These are phyloP conservation scores for Chaetomiaceae sp. DNA, from an alignment of 2,329 filamentous ascomycete species.

Conservation along the genomic window DNA sequence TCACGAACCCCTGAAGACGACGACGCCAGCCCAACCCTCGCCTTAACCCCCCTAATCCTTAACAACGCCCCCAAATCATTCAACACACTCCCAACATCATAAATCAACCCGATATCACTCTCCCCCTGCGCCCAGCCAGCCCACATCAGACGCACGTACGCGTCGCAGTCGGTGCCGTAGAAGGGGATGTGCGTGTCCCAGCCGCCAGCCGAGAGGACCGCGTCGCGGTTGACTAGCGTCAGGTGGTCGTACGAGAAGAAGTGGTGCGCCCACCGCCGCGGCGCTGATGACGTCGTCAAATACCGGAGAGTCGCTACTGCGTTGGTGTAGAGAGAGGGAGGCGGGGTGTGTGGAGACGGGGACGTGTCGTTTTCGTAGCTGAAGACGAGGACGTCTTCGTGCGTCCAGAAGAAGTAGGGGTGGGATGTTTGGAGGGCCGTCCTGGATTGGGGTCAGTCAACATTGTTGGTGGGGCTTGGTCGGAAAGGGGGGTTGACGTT, in stretches of 20 bases:
- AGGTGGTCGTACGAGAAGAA: slow-evolving; percentile 59
- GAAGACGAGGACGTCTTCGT: slow-evolving; percentile 47
- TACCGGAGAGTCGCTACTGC: slow-evolving; percentile 34
- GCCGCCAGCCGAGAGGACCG: slow-evolving; percentile 45
- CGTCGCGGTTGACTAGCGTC: slow-evolving; percentile 49
- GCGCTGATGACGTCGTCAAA: slow-evolving; percentile 28
- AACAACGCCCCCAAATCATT: slow-evolving; percentile 41
- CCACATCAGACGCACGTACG: slow-evolving; percentile 43
- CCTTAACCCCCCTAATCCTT: slow-evolving; percentile 34
- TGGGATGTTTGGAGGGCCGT: slow-evolving; percentile 30
- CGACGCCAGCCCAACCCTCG: slow-evolving; percentile 27
- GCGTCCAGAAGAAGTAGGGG: slow-evolving; percentile 48
- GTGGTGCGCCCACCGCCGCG: slow-evolving; percentile 43
- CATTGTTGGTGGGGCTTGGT: too few relatives aligned
- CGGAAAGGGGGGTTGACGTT: too few relatives aligned
- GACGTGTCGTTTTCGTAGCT: slow-evolving; percentile 38
- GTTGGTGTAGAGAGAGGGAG: slow-evolving; percentile 35
- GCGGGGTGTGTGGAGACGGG: slow-evolving; percentile 30
- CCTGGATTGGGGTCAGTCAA: too few relatives aligned
- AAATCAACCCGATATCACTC: slow-evolving; percentile 37
- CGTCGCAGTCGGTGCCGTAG: slow-evolving; percentile 54
- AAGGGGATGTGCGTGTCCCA: slow-evolving; percentile 58
- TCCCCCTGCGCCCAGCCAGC: slow-evolving; percentile 38
- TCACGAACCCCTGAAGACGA: too few relatives aligned
- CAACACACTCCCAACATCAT: slow-evolving; percentile 38